A percentile compares a stretch with the other conserved stretches of the same genome.
phyloP scores from a whole-genome alignment of 495 filamentous ascomycete species.

The Geoglossum glabrum region DNA sequence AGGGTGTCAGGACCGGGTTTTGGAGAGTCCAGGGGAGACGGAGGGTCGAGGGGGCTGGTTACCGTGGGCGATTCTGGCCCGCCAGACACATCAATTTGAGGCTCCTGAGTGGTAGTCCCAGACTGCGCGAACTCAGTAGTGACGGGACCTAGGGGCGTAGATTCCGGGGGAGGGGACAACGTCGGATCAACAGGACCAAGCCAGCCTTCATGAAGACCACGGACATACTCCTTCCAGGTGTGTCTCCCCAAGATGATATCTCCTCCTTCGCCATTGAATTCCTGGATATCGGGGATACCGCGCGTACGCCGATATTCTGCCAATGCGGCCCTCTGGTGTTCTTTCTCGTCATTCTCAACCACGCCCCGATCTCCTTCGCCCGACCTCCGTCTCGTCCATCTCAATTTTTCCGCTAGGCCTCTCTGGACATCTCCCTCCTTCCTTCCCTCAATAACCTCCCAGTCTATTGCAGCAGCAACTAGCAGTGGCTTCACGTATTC shows the following conservation, averaged over 20 bases:
- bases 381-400: slow-evolving; percentile 37
- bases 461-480: slow-evolving; percentile 76
- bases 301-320: slow-evolving; percentile 18
- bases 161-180: slow-evolving; percentile 7
- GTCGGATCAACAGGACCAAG: slow-evolving; percentile 56
- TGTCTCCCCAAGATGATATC: slow-evolving; percentile 82
- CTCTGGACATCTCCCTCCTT: slow-evolving; percentile 74
- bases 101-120: background rate
- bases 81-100: background rate
- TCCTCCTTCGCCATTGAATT: slow-evolving; percentile 53
- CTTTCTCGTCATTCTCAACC: slow-evolving; percentile 29
- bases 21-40: background rate
- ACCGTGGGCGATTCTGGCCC: background rate
- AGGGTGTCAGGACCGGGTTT: slow-evolving; percentile 1
- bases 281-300: slow-evolving; percentile 42
- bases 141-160: background rate
- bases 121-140: background rate
- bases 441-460: slow-evolving; percentile 81
- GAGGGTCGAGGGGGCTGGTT: background rate
- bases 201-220: slow-evolving; percentile 91
- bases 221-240: slow-evolving; percentile 94
- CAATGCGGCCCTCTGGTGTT: slow-evolving; percentile 17
- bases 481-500: slow-evolving; percentile 91
- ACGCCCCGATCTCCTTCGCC: slow-evolving; percentile 36
- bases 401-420: slow-evolving; percentile 60